phyloP scores from a whole-genome alignment of 305 asterid genomes.

The Fraxinus platypoda region DNA sequence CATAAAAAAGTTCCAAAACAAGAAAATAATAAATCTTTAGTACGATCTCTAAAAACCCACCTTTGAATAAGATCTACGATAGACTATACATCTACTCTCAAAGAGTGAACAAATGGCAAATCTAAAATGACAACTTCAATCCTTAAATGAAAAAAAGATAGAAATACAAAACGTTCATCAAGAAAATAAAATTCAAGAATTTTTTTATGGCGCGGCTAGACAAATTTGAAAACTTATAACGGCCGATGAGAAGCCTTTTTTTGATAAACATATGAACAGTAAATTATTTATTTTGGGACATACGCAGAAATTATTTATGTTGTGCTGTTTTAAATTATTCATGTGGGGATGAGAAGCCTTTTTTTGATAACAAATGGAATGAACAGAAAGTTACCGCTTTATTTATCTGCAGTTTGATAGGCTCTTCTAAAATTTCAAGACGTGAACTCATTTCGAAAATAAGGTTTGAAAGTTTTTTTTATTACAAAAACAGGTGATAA shows the following conservation, averaged over 20 bases:
- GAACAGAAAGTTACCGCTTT: too few relatives aligned
- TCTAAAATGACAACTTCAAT: constrained; percentile 17
- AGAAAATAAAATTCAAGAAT: constrained; percentile 3
- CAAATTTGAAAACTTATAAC: neutral
- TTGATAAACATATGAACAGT: too few relatives aligned
- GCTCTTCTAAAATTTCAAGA: too few relatives aligned
- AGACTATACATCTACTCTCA: constrained; percentile 38
- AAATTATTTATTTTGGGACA: too few relatives aligned
- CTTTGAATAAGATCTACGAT: constrained; percentile 59
- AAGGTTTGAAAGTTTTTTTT: too few relatives aligned
- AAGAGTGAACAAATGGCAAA: constrained; percentile 2
- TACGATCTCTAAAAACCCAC: constrained; percentile 27
- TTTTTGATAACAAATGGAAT: too few relatives aligned
- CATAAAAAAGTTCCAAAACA: neutral
- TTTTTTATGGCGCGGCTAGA: constrained; percentile 4
- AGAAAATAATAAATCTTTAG: neutral
- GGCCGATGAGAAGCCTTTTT: neutral
- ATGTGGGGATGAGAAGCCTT: too few relatives aligned
- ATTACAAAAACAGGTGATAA: too few relatives aligned
- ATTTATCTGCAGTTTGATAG: too few relatives aligned
- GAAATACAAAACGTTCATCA: constrained; percentile 11
- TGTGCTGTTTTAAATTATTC: too few relatives aligned
- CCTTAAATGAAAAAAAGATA: neutral
- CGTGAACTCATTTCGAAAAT: too few relatives aligned
- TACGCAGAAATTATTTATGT: too few relatives aligned